These are phyloP conservation scores for Naganishia kalamii DNA, from an alignment of 768 basidiomycete species.

Conservation along the genomic window DNA sequence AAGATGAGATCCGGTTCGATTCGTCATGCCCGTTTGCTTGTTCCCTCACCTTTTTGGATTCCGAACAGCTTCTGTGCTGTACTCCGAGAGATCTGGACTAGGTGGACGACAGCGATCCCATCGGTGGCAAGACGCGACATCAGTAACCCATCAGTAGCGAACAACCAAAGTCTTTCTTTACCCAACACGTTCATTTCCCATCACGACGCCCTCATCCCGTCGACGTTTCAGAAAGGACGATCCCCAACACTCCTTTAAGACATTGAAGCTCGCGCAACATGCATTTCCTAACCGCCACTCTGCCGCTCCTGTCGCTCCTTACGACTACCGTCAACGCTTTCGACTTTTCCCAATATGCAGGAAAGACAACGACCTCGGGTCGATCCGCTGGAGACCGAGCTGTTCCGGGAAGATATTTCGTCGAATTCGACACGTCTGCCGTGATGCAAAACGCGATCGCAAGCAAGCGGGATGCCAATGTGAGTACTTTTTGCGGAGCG, in stretches of 20 bases:
- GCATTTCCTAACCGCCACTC: conserved; percentile 12
- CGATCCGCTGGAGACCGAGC: neutral
- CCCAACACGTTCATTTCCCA: neutral
- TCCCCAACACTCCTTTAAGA: neutral
- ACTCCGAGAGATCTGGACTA: neutral
- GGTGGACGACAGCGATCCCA: neutral
- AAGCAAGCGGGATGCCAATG: conserved; percentile 13
- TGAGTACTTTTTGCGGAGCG: neutral
- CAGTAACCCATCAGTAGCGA: neutral
- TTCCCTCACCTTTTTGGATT: neutral
- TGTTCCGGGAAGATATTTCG: conserved; percentile 56
- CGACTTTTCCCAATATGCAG: conserved; percentile 14
- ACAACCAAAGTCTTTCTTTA: neutral
- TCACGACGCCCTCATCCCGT: neutral
- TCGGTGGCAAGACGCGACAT: neutral
- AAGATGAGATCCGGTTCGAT: no score
- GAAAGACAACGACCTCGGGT: conserved; percentile 4
- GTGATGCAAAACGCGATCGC: conserved; percentile 31
- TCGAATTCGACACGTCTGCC: conserved; percentile 53
- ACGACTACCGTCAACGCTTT: conserved; percentile 4
- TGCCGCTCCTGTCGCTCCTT: neutral
- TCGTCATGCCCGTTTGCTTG: no score
- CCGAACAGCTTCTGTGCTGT: neutral
- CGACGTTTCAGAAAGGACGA: neutral
- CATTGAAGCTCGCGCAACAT: neutral